phyloP scores from a whole-genome alignment of 2,329 filamentous ascomycete genomes.

The Xenoacremonium recifei region DNA sequence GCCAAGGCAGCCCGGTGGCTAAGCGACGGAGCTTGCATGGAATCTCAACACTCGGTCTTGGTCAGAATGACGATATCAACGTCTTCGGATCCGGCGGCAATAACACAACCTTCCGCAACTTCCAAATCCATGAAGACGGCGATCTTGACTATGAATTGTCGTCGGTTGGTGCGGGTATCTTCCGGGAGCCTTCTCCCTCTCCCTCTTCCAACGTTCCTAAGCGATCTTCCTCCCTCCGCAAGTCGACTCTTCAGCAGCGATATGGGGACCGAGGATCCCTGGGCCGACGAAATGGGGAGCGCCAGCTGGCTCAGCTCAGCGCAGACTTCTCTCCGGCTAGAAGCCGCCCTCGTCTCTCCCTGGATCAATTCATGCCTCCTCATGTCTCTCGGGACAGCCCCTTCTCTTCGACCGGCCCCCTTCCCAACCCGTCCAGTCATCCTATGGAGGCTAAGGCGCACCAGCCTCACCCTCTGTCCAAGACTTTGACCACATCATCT shows the following conservation, averaged over 20 bases:
- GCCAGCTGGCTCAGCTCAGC: slow-evolving; percentile 49
- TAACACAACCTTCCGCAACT: slow-evolving; percentile 40
- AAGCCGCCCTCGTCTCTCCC: slow-evolving; percentile 69
- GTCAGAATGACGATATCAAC: slow-evolving; percentile 59
- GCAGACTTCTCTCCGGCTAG: slow-evolving; percentile 57
- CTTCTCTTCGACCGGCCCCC: slow-evolving; percentile 54
- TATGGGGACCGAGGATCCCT: slow-evolving; percentile 66
- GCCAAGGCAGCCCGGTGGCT: slow-evolving; percentile 79
- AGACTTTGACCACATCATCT: slow-evolving; percentile 82
- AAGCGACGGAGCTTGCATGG: slow-evolving; percentile 88
- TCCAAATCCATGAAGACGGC: slow-evolving; percentile 52
- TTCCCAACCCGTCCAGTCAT: slow-evolving; percentile 46
- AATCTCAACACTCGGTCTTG: slow-evolving; percentile 61
- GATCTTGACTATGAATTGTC: slow-evolving; percentile 54
- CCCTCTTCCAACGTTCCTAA: slow-evolving; percentile 59
- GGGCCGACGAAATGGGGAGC: slow-evolving; percentile 58
- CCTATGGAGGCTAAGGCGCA: slow-evolving; percentile 43
- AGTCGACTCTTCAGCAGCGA: slow-evolving; percentile 85
- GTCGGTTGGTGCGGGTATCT: slow-evolving; percentile 27
- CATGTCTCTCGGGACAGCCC: slow-evolving; percentile 60
- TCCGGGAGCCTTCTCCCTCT: slow-evolving; percentile 40
- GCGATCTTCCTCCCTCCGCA: slow-evolving; percentile 74
- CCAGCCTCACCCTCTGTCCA: slow-evolving; percentile 79
- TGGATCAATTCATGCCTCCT: slow-evolving; percentile 74
- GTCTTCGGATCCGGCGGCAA: slow-evolving; percentile 69